Conservation (phyloP, 495 filamentous ascomycete species). For the Penicillium goetzii region DNA sequence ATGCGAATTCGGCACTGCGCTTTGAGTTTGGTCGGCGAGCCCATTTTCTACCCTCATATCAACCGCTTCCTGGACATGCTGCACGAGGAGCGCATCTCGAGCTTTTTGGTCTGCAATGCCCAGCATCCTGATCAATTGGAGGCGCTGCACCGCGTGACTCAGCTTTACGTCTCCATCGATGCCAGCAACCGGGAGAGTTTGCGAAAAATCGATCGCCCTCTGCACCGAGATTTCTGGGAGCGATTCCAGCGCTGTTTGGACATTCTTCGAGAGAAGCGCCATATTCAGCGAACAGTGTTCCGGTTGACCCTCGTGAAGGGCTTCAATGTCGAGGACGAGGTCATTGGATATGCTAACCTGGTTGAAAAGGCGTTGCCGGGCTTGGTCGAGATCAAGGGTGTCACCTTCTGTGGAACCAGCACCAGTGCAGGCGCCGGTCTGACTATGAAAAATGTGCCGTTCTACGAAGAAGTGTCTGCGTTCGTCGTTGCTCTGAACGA, state of each 20-base stretch:
- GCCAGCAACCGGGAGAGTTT: conserved; percentile 88
- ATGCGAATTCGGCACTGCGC: conserved; percentile 94
- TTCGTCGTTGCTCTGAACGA: conserved; percentile 76
- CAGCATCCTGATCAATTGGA: conserved; percentile 93
- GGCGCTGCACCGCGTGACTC: conserved; percentile 78
- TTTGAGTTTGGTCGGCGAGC: conserved; percentile 87
- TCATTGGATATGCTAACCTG: conserved; percentile 85
- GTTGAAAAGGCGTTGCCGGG: conserved; percentile 82
- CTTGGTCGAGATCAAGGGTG: conserved; percentile 94
- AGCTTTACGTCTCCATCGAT: conserved; percentile 95
- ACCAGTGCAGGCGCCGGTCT: conserved; percentile 78
- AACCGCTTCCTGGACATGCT: conserved; percentile 84
- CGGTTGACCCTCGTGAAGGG: conserved; percentile 93
- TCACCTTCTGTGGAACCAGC: conserved; percentile 93
- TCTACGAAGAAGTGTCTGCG: conserved; percentile 81
- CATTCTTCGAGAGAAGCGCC: conserved; percentile 79
- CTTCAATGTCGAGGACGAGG: conserved; percentile 95
- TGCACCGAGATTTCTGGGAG: conserved; percentile 97
- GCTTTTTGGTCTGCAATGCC: conserved; percentile 97
- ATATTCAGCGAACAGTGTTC: conserved; percentile 89
- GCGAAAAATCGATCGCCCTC: conserved; percentile 82
- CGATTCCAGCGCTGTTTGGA: conserved; percentile 88
- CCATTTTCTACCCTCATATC: conserved; percentile 97
- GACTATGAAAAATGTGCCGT: conserved; percentile 95
- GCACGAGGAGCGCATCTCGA: conserved; percentile 84